Base-by-base conservation (phyloP, 305 asterid genomes). In the Ilex paraguariensis region DNA sequence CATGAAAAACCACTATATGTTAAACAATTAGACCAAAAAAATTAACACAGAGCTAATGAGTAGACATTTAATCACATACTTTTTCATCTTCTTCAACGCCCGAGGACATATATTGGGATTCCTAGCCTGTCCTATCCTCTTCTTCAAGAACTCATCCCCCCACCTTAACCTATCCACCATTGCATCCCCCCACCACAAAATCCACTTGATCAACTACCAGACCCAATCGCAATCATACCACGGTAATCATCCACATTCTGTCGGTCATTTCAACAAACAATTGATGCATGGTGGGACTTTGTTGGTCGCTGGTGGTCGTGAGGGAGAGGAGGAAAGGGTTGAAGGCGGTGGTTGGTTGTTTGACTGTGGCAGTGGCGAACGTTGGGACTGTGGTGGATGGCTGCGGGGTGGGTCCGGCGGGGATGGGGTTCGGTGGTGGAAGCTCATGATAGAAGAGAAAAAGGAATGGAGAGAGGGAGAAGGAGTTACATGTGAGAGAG, bases 211-310 rank as follows among this genome's bases (percentile, higher is more conserved):
- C 65, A 93, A 62, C 63, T 82, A 95, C 97, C 98, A 2, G 95
- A 85, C 9, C 98, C 94, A 3, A 85, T 77, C 0, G 97, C 97
- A 3, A 90, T 87, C 84, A 80, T 33, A 36, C 85, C 80, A 40
- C 87, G 82, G 36, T 92, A 92, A 67, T 92, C 96, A 89, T 92
- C 97, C 54, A 92, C 97, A 33, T 80, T 81, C 80, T 88, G 94
- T 65, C 21, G 1, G 21, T 17, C 21, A 17, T 17, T 17, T 17
- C 21, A 17, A 17, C 21, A 17, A 17, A 17, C 21, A 17, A 17
- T 17, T 17, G 21, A 17, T 17, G 21, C 21, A 17, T 17, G 21
- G 21, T 17, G 21, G 21, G 21, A 17, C 21, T 17, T 17, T 17
- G 21, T 17, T 17, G 21, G 21, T 17, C 1, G 21, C 21, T 17